Base-by-base conservation (phyloP, 352 stramenopile species). In the Thalassiosira mediterranea region DNA sequence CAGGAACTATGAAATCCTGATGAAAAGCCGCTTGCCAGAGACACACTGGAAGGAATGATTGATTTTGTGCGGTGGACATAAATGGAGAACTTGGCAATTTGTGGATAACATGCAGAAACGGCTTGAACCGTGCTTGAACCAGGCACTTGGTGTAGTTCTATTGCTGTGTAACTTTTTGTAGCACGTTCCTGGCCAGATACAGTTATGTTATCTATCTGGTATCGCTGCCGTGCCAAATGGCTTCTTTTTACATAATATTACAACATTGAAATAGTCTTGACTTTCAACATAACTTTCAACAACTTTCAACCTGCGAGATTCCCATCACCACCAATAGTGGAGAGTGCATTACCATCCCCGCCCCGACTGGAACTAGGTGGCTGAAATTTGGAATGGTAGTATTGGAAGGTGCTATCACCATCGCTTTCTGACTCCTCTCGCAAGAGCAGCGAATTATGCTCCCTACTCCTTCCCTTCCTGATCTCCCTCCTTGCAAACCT, bases 351-450 rank as follows among this genome's bases (percentile, higher is more conserved):
- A 15, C 15, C 37, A 8, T 8, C 15, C 37, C 8, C 37, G 15
- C 8, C 15, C 15, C 15, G 37, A 44, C 15, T 44, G 10, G 46
- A n/a, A 13, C 25, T 57, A 15, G 54, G 49, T 11, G 72, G 72
- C 61, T 74, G 49, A 34, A 81, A 81, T 40, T 67, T 74, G 23
- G 46, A 71, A 59, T 81, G 72, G 54, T 81, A 81, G 49, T 75
- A 75, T 46, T 72, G 47, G 8, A 75, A 72, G 15, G 40, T 44
- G 21, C 26, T 59, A 3, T 63, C 65, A 15, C 59, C 29, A 23
- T 56, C 62, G 60, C 8, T 29, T 58, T 42, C 25, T 28, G 38
- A 32, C 2, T 57, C 38, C 37, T 79, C 60, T 37, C 23, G 15
- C 11, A 66, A 26, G 7, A 78, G 28, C 10, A 78, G 53, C 68